Evolutionary conservation across 2,329 filamentous ascomycete genomes (phyloP), one percentile per base, ranked within the genome.

Genomic region (Leptographium lundbergii): DNA sequence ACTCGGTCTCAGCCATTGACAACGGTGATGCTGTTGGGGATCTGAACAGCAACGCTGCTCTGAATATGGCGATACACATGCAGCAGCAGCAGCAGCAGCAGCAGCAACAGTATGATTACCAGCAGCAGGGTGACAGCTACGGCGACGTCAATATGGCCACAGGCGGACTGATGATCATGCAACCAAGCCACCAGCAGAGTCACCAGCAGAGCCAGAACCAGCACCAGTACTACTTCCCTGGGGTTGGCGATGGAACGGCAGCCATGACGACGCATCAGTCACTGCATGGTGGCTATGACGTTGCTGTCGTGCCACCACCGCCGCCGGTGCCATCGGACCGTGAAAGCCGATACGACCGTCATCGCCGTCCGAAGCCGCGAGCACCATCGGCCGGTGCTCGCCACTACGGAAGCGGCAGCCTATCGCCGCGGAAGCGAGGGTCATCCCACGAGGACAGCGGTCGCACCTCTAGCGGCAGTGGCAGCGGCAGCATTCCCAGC

Each of bases 311-410:
- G 55, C 57, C 63, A 57, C 42, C 59, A 57, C 25, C 65, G 62
- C 48, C 60, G 51, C 50, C 27, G 42, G 17, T 25, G 39, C 51
- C 52, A 36, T 39, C 48, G 2, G 17, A 45, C 56, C 50, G 39
- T 42, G 48, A 47, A 19, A 29, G 14, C 11, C 56, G 27, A 45
- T 24, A 39, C n/a, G 32, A 39, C 55, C 60, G 59, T 36, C 59
- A 45, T 9, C 69, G 72, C 34, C 73, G 73, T 36, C 74, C 75
- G 14, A 77, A 77, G 57, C 79, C 80, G 1, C 74, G 76, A 13
- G 80, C 79, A 5, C 79, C 78, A 1, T 81, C 78, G 1, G 78
- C 79, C 0, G 79, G 79, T 3, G 77, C 79, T 19, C 72, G 78
- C 69, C 34, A 73, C 69, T 19, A 39, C 14, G 36, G 36, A 39